Evolutionary conservation across 1,284 basidiomycete species (phyloP), one percentile per base, ranked within the genome.

Genomic region (Heterobasidion irregulare): DNA sequence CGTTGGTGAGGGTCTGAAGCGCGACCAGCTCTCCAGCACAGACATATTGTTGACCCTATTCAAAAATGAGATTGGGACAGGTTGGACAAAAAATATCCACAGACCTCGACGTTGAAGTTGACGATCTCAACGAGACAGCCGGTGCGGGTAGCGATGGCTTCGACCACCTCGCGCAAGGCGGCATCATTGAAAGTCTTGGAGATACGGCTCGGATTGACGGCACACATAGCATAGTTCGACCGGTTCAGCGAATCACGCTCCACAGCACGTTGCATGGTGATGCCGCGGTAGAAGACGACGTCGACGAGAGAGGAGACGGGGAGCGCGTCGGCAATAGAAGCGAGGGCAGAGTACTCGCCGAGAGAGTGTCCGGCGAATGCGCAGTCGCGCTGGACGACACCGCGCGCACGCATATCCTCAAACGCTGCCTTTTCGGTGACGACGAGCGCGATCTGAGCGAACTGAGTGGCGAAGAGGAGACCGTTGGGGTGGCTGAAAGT

Each of bases 191-290:
- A 98, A 5, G 91, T 87, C 70, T 88, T 89, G 45, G 92, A 93
- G 61, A 99, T 92, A 58, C 96, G 88, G 64, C 92, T 89, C 1
- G 97, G 97, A 72, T 98, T 98, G 66, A 98, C 91, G 15, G 96
- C 96, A 72, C 94, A 95, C 97, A 99, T 98, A 16, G 94, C 95
- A 66, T 98, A 99, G 71, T 96, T 94, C 36, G 92, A 95, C 53
- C 96, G 84, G 67, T 95, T 95, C 57, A 91, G 78, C 2, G 87
- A 78, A 66, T 98, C 96, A 50, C 96, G 92, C 71, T 97, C 92
- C 58, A 98, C 95, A 18, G 95, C 95, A 48, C 94, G 92, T 69
- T 98, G 95, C 96, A 99, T 99, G 52, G 96, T 99, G 66, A 99
- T 96, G 68, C 96, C 96, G 72, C 97, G 93, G 73, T 98, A 98